phyloP scores from a whole-genome alignment of 306 rosid genomes.

The Acacia acuminata region DNA sequence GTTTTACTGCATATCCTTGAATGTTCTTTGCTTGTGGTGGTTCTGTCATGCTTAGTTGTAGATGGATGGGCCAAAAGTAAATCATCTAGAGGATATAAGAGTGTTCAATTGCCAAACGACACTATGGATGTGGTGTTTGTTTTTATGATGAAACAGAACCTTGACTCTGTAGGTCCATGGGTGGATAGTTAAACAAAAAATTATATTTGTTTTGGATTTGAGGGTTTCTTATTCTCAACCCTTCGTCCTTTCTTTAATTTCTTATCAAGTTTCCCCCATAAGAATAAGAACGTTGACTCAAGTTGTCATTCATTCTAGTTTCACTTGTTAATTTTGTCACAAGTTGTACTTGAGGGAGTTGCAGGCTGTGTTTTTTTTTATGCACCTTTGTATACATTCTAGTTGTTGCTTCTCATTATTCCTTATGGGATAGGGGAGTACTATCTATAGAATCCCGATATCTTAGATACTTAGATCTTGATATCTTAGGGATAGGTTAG shows the following conservation, averaged over 20 bases:
- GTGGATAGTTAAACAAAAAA: neutral
- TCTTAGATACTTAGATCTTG: too few relatives aligned
- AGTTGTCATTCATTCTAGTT: neutral
- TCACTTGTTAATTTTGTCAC: neutral
- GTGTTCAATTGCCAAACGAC: neutral
- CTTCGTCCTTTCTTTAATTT: neutral
- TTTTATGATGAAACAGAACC: constrained; percentile 12
- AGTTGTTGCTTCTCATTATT: neutral
- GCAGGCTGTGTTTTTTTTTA: neutral
- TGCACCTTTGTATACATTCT: neutral
- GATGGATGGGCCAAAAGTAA: constrained; percentile 8
- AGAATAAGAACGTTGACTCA: neutral
- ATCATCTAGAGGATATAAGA: neutral
- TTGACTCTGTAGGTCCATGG: neutral
- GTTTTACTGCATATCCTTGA: neutral
- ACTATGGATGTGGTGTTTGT: neutral
- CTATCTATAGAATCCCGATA: too few relatives aligned
- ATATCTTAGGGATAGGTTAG: too few relatives aligned
- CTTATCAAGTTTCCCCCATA: neutral
- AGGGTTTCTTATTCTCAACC: neutral
- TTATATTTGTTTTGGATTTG: neutral
- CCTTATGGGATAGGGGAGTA: neutral
- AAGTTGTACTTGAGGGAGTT: neutral
- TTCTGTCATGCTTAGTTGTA: constrained; percentile 13
- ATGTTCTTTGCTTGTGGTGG: constrained; percentile 18